These are phyloP conservation scores for Pichia sp. DNA, from an alignment of 1,139 yeast genomes.

Conservation along the genomic window DNA sequence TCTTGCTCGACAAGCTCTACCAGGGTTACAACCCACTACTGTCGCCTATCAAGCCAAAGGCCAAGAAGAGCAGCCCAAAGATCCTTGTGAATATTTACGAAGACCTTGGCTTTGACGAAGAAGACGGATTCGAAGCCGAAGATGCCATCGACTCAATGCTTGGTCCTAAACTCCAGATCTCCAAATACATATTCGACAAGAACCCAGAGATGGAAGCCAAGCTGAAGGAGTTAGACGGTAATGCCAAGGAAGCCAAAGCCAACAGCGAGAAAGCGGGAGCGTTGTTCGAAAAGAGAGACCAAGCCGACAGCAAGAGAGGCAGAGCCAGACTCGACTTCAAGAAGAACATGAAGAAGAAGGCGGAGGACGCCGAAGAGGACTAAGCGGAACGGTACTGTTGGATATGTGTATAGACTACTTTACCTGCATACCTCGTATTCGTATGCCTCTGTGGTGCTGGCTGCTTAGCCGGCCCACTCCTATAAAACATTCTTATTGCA, in stretches of 20 bases:
- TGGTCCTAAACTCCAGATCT: constrained; percentile 20
- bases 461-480: too few species aligned
- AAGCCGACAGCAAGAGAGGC: constrained; percentile 6
- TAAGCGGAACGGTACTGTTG: too few species aligned
- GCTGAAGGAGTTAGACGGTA: constrained; percentile 11
- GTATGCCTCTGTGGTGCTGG: too few species aligned
- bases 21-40: constrained; percentile 35
- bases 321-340: constrained; percentile 12
- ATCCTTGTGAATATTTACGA: constrained; percentile 18
- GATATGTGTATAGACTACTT: not conserved
- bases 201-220: constrained; percentile 19
- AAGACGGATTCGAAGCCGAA: constrained; percentile 13
- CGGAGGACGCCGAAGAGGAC: not conserved
- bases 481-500: too few species aligned
- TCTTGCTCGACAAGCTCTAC: constrained; percentile 32
- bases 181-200: constrained; percentile 20
- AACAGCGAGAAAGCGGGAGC: not conserved
- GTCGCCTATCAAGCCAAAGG: constrained; percentile 30
- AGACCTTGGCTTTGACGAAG: constrained; percentile 17
- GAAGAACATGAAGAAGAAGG: constrained; percentile 8
- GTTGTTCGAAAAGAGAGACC: constrained; percentile 5
- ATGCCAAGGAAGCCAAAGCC: not conserved
- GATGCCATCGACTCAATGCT: constrained; percentile 13
- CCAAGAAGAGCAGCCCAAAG: constrained; percentile 14
- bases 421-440: not conserved